These are phyloP conservation scores for Phytophthora macrochlamydospora DNA, from an alignment of 352 stramenopile genomes.

Conservation along the genomic window DNA sequence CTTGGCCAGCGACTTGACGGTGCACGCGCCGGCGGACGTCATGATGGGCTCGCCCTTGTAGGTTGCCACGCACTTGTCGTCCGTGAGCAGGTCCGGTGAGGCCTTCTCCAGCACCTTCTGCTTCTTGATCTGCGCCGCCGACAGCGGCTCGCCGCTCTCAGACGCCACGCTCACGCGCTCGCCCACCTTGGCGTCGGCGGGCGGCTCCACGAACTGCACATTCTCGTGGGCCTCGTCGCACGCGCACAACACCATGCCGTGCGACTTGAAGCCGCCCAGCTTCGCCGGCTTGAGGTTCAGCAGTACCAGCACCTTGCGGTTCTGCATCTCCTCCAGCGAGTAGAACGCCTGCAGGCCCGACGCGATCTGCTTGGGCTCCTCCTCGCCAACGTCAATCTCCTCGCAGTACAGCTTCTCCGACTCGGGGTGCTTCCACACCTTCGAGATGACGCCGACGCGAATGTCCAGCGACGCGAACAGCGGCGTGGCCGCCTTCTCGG, in stretches of 20 bases:
- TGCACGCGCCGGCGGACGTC: constrained; percentile 70
- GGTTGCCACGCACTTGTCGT: constrained; percentile 69
- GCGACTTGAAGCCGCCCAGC: constrained; percentile 96
- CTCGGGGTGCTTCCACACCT: constrained; percentile 86
- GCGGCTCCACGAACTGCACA: constrained; percentile 95
- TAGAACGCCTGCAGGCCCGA: constrained; percentile 96
- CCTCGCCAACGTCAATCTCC: constrained; percentile 98
- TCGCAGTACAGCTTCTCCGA: constrained; percentile 98
- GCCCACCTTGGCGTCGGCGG: constrained; percentile 90
- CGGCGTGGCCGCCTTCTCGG: constrained; percentile 56
- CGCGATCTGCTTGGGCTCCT: constrained; percentile 93
- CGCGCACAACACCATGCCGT: constrained; percentile 98
- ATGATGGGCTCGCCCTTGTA: constrained; percentile 83
- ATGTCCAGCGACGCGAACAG: constrained; percentile 84
- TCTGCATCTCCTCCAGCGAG: constrained; percentile 95
- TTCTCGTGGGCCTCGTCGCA: constrained; percentile 86
- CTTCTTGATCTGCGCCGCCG: constrained; percentile 86
- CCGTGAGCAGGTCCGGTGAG: constrained; percentile 65
- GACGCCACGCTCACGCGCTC: constrained; percentile 92
- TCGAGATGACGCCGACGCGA: constrained; percentile 79
- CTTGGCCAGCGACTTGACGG: constrained; percentile 62
- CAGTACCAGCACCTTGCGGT: constrained; percentile 94
- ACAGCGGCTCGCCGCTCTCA: constrained; percentile 74
- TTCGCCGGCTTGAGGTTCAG: constrained; percentile 99
- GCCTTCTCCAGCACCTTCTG: constrained; percentile 89